A percentile compares a stretch with the other conserved stretches of the same genome.
These are phyloP conservation scores for Phaeolepiota aurea DNA, from an alignment of 768 basidiomycete species.

Conservation along the genomic window DNA sequence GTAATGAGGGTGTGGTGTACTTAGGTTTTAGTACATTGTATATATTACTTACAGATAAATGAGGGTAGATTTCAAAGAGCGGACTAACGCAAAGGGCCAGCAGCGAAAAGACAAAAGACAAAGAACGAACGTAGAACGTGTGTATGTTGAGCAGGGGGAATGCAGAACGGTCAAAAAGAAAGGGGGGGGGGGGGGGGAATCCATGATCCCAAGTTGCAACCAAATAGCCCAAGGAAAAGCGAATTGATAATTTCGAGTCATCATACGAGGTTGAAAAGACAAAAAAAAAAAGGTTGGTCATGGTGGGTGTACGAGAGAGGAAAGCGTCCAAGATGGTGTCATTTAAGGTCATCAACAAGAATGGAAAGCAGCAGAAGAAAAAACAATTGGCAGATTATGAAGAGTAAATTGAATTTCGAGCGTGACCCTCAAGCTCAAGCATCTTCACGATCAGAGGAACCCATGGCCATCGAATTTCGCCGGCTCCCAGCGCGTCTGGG, in stretches of 20 bases:
- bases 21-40: constrained; percentile 9
- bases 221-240: not conserved
- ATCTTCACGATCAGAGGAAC: not conserved
- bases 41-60: constrained; percentile 13
- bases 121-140: too few relatives aligned
- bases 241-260: not conserved
- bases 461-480: constrained; percentile 21
- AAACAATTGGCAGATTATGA: constrained; percentile 4
- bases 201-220: not conserved
- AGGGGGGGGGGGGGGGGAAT: not conserved
- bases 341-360: constrained; percentile 9
- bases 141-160: too few relatives aligned
- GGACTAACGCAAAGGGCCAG: constrained; percentile 1
- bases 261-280: not conserved
- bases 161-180: not conserved
- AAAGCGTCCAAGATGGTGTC: constrained; percentile 12
- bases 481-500: constrained; percentile 18
- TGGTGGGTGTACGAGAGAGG: not conserved
- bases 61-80: constrained; percentile 1
- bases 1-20: not conserved
- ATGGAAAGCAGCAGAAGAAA: constrained; percentile 5
- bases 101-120: constrained; percentile 4
- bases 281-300: constrained; percentile 2
- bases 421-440: not conserved
- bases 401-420: too few relatives aligned